Base-by-base conservation (phyloP, 2,329 filamentous ascomycete species). In the Diaporthe aspalathi region DNA sequence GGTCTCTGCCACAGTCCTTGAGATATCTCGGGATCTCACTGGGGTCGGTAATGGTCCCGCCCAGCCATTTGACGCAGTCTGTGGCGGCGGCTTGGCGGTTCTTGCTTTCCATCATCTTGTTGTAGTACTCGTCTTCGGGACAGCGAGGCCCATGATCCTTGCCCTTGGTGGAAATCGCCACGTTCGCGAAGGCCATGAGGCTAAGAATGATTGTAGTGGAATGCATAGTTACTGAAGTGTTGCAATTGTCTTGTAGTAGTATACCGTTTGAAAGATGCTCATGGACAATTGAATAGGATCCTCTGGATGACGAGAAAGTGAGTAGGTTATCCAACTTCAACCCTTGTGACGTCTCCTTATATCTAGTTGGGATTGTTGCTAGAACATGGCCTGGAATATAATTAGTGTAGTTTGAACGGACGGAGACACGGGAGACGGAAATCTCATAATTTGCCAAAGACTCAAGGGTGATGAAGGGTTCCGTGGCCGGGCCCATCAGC, bases 81-180 rank as follows among this genome's bases (percentile, higher is more conserved):
- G 43, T 49, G 20, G 6, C 12, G 6, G 43, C 60, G 6, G 12
- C 11, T 3, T 50, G 35, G 27, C 60, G 60, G 24, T 63, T 49
- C n/a, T 35, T 32, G 60, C 60, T 63, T 63, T 49, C 60, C 60
- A 63, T 63, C 60, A 63, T 63, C 27, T 22, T 38, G 20, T 49
- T 35, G n/a, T 63, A 63, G 11, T 49, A 63, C 20, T 63, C 43
- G 6, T 63, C 27, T 17, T 24, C 27, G 4, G 29, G 14, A 47
- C 60, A 63, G 12, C 20, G 7, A 5, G 60, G 17, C 1, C 54
- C 54, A 20, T 11, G 3, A 16, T 14, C 54, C n/a, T 43, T 43
- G 60, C 35, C 27, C n/a, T 49, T 49, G 17, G 60, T 63, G 7
- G 60, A 49, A 14, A 49, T 9, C 0, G 29, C 60, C 29, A 63